phyloP scores from a whole-genome alignment of 371 early-diverging fungal species.

The Capillidium rhysosporum region DNA sequence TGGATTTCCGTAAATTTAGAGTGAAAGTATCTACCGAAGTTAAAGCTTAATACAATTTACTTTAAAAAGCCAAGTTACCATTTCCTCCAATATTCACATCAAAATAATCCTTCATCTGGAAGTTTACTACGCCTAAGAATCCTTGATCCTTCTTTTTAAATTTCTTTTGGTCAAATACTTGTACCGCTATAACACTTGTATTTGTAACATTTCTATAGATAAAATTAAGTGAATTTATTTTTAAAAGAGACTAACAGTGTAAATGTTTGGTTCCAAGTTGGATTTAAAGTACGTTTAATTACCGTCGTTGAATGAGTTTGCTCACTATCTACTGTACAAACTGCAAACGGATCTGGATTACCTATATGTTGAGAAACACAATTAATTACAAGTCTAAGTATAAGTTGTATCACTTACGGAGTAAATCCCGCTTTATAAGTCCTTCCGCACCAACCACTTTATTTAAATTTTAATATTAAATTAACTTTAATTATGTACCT shows the following conservation, averaged over 20 bases:
- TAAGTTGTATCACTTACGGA: conserved; percentile 42
- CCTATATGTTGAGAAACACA: conserved; percentile 13
- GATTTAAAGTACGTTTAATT: conserved; percentile 53
- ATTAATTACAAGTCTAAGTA: not conserved
- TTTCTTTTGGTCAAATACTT: conserved; percentile 91
- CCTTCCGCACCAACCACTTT: conserved; percentile 83
- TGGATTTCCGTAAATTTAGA: conserved; percentile 64
- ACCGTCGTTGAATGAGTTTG: conserved; percentile 63
- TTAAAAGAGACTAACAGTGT: conserved; percentile 24
- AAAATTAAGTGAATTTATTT: not conserved
- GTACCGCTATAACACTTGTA: conserved; percentile 66
- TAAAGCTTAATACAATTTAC: not conserved
- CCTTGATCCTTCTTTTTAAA: conserved; percentile 89
- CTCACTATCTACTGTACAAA: conserved; percentile 76
- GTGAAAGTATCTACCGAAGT: conserved; percentile 52
- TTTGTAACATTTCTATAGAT: conserved; percentile 37
- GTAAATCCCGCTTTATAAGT: conserved; percentile 73
- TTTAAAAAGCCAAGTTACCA: conserved; percentile 19
- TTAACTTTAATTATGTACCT: not conserved
- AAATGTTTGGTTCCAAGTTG: conserved; percentile 65
- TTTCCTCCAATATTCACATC: conserved; percentile 48
- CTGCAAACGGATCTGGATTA: conserved; percentile 66
- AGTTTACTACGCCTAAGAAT: conserved; percentile 80
- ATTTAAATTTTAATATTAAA: not conserved
- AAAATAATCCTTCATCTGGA: conserved; percentile 59